Conservation (phyloP, 257 asterid genomes). For the Ajuga chamaepitys region DNA sequence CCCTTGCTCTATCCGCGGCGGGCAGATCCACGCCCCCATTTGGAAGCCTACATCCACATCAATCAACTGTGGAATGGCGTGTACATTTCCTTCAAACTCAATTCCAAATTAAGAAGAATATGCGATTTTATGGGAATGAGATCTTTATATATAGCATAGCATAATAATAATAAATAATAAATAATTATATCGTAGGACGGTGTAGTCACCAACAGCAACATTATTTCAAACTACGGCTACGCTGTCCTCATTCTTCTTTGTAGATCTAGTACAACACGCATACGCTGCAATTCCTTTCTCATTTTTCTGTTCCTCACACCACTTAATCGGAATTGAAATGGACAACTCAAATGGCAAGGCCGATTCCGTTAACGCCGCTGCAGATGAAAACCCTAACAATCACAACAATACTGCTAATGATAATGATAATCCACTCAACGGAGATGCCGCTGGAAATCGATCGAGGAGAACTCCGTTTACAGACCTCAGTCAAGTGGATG, state of each 20-base stretch:
- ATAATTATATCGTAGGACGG: not conserved
- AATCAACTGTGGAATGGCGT: too few relatives aligned
- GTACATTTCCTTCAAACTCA: too few relatives aligned
- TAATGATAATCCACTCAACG: not conserved
- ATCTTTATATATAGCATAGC: too few relatives aligned
- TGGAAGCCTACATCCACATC: too few relatives aligned
- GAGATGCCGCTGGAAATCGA: constrained; percentile 21
- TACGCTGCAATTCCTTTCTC: not conserved
- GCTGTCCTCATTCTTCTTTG: not conserved
- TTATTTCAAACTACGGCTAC: not conserved
- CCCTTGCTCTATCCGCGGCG: too few relatives aligned
- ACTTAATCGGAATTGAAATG: constrained; percentile 12
- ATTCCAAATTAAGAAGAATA: too few relatives aligned
- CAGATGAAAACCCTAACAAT: constrained; percentile 23
- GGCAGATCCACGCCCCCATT: too few relatives aligned
- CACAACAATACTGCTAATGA: not conserved
- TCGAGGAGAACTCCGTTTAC: constrained; percentile 65
- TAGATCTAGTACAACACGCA: constrained; percentile 7
- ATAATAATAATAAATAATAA: too few relatives aligned
- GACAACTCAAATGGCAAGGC: constrained; percentile 24
- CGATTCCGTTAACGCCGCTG: constrained; percentile 11
- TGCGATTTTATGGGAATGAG: too few relatives aligned
- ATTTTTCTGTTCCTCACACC: not conserved
- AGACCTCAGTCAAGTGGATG: constrained; percentile 78
- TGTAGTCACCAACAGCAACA: not conserved